Evolutionary conservation across 495 filamentous ascomycete genomes (phyloP), one percentile per base, ranked within the genome.

Genomic region (Aspergillus nanangensis): DNA sequence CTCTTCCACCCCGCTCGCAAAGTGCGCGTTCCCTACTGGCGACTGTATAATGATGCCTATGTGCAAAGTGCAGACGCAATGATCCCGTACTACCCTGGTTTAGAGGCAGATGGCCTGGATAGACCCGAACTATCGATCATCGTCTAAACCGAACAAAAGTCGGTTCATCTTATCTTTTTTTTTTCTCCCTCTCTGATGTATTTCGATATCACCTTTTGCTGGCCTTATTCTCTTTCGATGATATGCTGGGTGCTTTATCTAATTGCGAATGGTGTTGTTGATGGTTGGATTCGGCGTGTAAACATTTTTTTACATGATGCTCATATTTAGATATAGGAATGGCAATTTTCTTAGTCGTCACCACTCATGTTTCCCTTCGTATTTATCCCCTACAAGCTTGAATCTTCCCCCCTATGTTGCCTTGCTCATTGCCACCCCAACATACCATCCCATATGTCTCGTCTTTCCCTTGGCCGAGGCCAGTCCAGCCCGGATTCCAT

Each of bases 1-100:
- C 71, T 99, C 38, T 99, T 97, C 77, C 94, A 97, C 58, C 90
- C 93, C 0, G 93, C 93, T 5, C 79, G 94, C 36, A 96, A 96
- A 68, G 93, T 99, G 24, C 76, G 93, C 41, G 79, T 76, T 44
- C 92, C 94, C 20, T 97, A 96, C 65, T 97, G 90, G 90, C 73
- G 92, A 31, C 66, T 97, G 25, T 96, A 98, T 67, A 98, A 98
- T 56, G 88, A 95, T 64, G 86, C 88, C n/a, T 97, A 97, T 63
- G 93, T 96, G 42, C 89, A 94, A 54, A 80, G 74, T 24, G 92
- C 92, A 15, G 94, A 99, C 68, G 80, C 87, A 10, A 92, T 99
- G 79, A 84, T 99, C 20, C 94, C 94, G 8, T 96, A 95, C 58
- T 99, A 96, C 62, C 91, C 90, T 0, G 82, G 81, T 41, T 63